Conservation (phyloP, 768 basidiomycete species). For the Lepiota subincarnata region DNA sequence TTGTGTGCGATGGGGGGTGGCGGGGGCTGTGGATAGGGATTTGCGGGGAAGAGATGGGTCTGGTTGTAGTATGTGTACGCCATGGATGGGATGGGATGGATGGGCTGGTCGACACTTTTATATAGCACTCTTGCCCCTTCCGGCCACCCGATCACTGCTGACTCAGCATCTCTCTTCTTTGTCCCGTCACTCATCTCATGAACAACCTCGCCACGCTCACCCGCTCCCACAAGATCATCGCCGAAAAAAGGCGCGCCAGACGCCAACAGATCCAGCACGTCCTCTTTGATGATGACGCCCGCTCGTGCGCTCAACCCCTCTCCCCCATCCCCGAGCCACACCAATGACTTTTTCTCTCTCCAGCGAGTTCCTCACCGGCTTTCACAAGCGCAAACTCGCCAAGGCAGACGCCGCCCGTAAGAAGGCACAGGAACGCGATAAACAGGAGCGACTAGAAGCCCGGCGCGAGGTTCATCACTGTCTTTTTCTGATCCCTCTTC, state of each 20-base stretch:
- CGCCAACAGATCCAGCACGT: conserved; percentile 72
- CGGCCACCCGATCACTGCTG: conserved; percentile 19
- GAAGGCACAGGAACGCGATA: conserved; percentile 73
- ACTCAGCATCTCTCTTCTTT: conserved; percentile 18
- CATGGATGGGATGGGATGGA: conserved; percentile 17
- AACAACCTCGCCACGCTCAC: conserved; percentile 54
- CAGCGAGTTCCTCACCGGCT: conserved; percentile 91
- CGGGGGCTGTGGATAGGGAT: conserved; percentile 38
- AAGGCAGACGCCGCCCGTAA: conserved; percentile 73
- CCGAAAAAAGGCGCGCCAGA: conserved; percentile 64
- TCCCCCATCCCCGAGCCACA: too few relatives aligned
- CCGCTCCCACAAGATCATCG: conserved; percentile 55
- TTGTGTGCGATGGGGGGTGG: conserved; percentile 55
- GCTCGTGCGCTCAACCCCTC: conserved; percentile 45
- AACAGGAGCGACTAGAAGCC: conserved; percentile 67
- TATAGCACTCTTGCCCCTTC: conserved; percentile 5
- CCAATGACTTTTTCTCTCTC: too few relatives aligned
- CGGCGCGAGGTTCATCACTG: conserved; percentile 63
- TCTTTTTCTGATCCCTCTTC: conserved; percentile 12
- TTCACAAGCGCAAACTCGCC: conserved; percentile 87
- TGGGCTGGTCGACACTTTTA: conserved; percentile 2
- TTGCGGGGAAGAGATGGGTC: conserved; percentile 31
- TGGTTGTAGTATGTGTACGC: conserved; percentile 25
- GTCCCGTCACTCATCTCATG: conserved; percentile 22
- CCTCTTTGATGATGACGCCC: conserved; percentile 82